Base-by-base conservation (phyloP, 2,329 filamentous ascomycete genomes). In the Botrytis deweyae region DNA sequence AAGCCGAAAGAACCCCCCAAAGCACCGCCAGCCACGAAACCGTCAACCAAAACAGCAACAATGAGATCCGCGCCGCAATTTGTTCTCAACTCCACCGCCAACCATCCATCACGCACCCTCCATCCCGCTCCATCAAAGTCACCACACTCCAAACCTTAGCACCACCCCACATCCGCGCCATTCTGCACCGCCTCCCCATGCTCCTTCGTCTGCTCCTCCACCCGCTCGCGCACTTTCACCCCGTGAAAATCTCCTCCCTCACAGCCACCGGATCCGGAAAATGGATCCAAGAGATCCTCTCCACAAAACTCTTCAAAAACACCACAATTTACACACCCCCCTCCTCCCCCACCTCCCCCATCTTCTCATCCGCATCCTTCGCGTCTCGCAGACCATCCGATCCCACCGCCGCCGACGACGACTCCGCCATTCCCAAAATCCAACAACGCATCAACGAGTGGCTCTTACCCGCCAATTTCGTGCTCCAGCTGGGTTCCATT, bases 381-480 rank as follows among this genome's bases (percentile, higher is more conserved):
- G 25, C n/a, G 18, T 22, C n/a, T 25, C 22, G 10, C 49, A 40
- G 8, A 18, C 4, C 29, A 75, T 81, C 85, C 5, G 20, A 52
- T 1, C 49, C 25, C 49, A 12, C 20, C 49, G 4, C 20, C 44
- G 20, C 5, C 5, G 40, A 44, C 22, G 20, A 33, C 38, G n/a
- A 59, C 12, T 80, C 82, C 8, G 80, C 82, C 61, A 83, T 85
- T 72, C 79, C 81, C 4, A 84, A 86, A 70, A 82, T 88, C 0
- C 84, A 86, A 78, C 79, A 80, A 6, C 82, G 84, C 25, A 83
- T 88, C 68, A 84, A 84, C 1, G 78, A 82, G 9, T 88, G 86
- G 86, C 83, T 87, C 22, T 80, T 84, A 2, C 84, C 87, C 65
- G 86, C 86, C 22, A 88, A 87, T 73, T 87, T 88, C 76, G 84